A percentile compares a stretch with the other conserved stretches of the same genome.
phyloP scores from a whole-genome alignment of 257 asterid species.

The Penstemon eatonii region DNA sequence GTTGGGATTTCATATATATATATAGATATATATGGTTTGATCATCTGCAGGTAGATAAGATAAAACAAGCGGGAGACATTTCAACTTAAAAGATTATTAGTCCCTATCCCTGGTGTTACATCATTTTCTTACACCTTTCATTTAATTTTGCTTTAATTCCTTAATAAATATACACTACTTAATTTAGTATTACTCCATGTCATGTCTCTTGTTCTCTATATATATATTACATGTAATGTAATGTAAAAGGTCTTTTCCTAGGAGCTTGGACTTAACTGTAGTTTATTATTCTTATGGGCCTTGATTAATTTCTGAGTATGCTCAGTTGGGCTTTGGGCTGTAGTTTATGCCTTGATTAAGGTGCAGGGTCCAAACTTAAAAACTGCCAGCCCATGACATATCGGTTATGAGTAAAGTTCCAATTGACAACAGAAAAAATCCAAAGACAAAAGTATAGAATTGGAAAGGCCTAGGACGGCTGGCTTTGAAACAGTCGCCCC shows the following conservation, averaged over 20 bases:
- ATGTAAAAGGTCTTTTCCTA: too few species aligned
- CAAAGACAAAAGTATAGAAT: neutral
- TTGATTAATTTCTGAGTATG: too few species aligned
- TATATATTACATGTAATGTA: too few species aligned
- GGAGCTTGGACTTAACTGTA: too few species aligned
- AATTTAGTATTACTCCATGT: too few species aligned
- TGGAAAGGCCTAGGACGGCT: constrained; percentile 18
- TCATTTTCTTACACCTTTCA: constrained; percentile 21
- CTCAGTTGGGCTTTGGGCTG: too few species aligned
- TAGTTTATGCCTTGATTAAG: too few species aligned
- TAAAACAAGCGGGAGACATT: constrained; percentile 39
- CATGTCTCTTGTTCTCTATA: too few species aligned
- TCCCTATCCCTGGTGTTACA: constrained; percentile 37
- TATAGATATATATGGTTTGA: neutral
- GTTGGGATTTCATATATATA: constrained; percentile 31
- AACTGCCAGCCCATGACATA: neutral
- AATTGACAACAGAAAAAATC: neutral
- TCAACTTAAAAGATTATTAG: constrained; percentile 35
- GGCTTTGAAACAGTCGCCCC: constrained; percentile 27
- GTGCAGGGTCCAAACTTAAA: neutral
- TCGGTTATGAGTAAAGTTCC: neutral
- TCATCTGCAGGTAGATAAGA: constrained; percentile 13
- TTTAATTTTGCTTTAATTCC: too few species aligned
- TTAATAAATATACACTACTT: too few species aligned
- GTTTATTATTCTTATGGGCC: too few species aligned